These are phyloP conservation scores for Epicoccum sorghinum DNA, from an alignment of 2,329 filamentous ascomycete species.

Conservation along the genomic window DNA sequence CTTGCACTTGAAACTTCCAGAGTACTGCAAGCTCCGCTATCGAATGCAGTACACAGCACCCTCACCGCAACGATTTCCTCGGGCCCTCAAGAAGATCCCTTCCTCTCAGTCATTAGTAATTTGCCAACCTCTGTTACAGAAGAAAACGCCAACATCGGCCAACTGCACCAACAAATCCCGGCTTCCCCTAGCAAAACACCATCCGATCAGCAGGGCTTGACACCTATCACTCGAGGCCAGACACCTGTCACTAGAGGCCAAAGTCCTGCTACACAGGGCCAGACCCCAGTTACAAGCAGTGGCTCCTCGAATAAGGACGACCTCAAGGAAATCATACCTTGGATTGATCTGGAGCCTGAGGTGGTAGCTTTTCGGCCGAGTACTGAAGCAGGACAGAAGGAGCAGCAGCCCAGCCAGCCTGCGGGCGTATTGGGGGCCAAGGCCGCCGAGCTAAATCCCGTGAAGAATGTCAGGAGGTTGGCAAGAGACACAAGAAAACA, in stretches of 20 bases:
- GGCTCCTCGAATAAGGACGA: neutral
- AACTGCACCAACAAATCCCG: too few species aligned
- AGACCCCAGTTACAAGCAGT: neutral
- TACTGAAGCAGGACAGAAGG: neutral
- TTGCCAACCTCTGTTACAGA: too few species aligned
- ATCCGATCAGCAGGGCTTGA: too few species aligned
- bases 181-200: too few species aligned
- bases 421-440: neutral
- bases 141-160: too few species aligned
- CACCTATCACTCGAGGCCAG: too few species aligned
- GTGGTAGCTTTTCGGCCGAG: neutral
- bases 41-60: neutral
- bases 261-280: too few species aligned
- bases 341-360: constrained; percentile 4
- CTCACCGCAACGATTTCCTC: neutral
- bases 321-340: constrained; percentile 6
- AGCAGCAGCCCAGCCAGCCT: neutral
- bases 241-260: too few species aligned
- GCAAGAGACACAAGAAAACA: neutral
- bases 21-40: neutral
- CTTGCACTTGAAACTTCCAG: constrained; percentile 16
- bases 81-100: neutral
- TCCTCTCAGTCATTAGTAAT: too few species aligned
- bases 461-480: constrained; percentile 1
- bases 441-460: constrained; percentile 4